Evolutionary conservation across 1,284 basidiomycete genomes (phyloP).

Genomic region (Rhodotorula sp.): DNA sequence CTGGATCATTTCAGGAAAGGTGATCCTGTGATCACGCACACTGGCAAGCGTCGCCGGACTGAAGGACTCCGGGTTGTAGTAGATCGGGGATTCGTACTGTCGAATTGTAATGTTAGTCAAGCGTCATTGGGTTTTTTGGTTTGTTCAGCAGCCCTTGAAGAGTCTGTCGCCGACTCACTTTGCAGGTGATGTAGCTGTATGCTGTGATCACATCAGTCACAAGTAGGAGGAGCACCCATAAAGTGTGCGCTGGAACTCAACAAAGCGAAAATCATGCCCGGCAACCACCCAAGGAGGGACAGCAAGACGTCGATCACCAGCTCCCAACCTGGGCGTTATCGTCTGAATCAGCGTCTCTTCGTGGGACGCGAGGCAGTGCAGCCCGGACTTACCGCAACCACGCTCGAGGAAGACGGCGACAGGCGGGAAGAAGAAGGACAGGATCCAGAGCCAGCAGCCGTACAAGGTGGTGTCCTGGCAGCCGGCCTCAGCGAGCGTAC

Average conservation of each 20-base stretch:
- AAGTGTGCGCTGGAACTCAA: background rate
- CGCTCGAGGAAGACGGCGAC: constrained; percentile 6
- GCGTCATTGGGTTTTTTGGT: too few species aligned
- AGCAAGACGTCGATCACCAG: background rate
- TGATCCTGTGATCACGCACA: too few species aligned
- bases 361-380: background rate
- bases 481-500: background rate
- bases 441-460: background rate
- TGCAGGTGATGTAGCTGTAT: background rate
- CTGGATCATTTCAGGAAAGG: background rate
- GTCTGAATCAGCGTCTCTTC: background rate
- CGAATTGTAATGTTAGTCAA: background rate
- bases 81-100: constrained; percentile 1
- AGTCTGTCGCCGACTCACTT: background rate
- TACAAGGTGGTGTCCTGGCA: background rate
- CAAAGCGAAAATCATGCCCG: background rate
- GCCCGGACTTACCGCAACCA: constrained; percentile 2
- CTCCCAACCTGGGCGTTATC: background rate
- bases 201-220: background rate
- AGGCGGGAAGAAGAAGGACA: constrained; percentile 3
- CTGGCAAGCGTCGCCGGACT: background rate
- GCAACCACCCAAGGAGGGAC: background rate
- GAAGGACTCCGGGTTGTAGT: background rate
- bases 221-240: background rate
- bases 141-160: too few species aligned